Base-by-base conservation (phyloP, 192 early-diverging fungal genomes). In the Coemansia sp. region DNA sequence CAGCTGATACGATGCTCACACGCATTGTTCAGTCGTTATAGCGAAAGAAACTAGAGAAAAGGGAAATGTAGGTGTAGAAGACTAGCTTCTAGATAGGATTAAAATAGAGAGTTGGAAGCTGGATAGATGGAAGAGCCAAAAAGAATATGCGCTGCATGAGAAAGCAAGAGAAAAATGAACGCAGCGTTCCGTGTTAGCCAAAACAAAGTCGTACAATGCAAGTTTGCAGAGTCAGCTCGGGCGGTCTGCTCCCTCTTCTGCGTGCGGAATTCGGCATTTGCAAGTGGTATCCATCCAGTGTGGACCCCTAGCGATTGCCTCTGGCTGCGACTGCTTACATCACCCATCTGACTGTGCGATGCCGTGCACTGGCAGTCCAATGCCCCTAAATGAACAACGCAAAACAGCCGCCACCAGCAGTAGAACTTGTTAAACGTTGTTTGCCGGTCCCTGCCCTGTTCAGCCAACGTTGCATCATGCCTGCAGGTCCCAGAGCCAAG, bases 1-100 rank as follows among this genome's bases (percentile, higher is more conserved):
- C 59, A 27, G 62, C 66, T 22, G 70, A 65, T 10, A 57, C 67
- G 21, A 69, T 31, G 51, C 62, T 67, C 60, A 71, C 55, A 23
- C 73, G 79, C 79, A 81, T 81, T 39, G 50, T 58, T 50, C 8
- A 39, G 58, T 47, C 58, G 58, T 43, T 59, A 43, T 38, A 37
- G 45, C 26, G 14, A n/a, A 26, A 55, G 26, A 31, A 22, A 25
- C 50, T 25, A 55, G 23, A 55, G 1, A 22, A 17, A 21, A 3
- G 26, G 19, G 26, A 38, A 14, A 14, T 25, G 6, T 23, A 29
- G 22, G 43, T 35, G 26, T n/a, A 41, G 22, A 21, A 48, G 23
- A n/a, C 12, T 60, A 51, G 29, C 61, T 52, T 62, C 22, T 61
- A 41, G 23, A 49, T 38, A 10, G 31, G 47, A 31, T 56, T 19